Evolutionary conservation across 257 asterid species (phyloP).

Genomic region (Jacaranda mimosifolia): DNA sequence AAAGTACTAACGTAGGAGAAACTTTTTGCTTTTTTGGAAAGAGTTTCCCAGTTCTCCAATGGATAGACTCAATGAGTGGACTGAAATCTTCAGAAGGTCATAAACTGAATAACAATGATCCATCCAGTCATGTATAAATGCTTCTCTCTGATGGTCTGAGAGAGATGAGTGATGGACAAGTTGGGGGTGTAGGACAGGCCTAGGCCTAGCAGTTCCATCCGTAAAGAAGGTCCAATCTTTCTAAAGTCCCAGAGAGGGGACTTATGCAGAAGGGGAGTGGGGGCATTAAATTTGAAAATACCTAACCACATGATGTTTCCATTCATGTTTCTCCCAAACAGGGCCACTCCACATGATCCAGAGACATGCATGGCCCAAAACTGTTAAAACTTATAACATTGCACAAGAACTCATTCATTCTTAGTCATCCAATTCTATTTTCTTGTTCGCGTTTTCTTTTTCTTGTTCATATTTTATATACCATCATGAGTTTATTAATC

Average conservation of each 20-base stretch:
- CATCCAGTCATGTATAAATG: constrained; percentile 11
- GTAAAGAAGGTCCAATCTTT: background rate
- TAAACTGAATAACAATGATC: constrained; percentile 15
- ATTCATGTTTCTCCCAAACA: background rate
- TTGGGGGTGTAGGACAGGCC: constrained; percentile 14
- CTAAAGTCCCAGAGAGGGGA: background rate
- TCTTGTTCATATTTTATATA: background rate
- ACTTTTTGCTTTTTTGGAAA: background rate
- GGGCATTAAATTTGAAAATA: constrained; percentile 7
- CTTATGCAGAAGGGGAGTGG: background rate
- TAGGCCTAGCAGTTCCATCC: background rate
- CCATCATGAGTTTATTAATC: no score
- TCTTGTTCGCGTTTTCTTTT: no score
- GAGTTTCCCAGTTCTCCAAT: background rate
- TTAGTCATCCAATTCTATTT: background rate
- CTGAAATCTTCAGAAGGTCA: background rate
- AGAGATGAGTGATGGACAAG: background rate
- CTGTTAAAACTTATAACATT: background rate
- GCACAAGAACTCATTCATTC: background rate
- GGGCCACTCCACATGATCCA: background rate
- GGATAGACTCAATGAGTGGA: constrained; percentile 7
- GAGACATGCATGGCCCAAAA: background rate
- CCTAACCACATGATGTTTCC: background rate
- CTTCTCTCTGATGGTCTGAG: background rate
- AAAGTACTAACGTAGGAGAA: background rate